Conservation (phyloP, 805 yeast genomes). For the Saccharomycopsis oosterbeekiorum region DNA sequence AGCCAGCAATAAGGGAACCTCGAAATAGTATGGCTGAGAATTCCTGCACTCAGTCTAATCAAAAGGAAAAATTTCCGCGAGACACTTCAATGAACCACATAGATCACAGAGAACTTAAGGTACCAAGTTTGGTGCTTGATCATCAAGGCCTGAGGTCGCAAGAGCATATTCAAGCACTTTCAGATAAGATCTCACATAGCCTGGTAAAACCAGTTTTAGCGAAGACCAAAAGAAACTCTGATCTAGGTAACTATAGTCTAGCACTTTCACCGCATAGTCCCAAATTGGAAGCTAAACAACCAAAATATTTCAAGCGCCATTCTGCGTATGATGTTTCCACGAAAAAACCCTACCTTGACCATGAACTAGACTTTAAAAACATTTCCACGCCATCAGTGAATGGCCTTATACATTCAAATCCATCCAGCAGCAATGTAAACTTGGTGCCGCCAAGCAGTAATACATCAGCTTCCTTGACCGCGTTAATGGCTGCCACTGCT, state of each 20-base stretch:
- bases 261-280: background rate
- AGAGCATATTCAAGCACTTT: background rate
- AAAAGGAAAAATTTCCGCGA: background rate
- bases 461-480: background rate
- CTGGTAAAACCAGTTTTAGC: background rate
- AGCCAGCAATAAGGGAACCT: background rate
- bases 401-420: background rate
- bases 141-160: background rate
- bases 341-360: background rate
- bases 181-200: background rate
- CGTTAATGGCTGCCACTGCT: background rate
- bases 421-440: background rate
- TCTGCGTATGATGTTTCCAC: background rate
- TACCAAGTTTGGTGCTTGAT: background rate
- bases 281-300: background rate
- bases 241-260: background rate
- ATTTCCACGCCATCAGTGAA: background rate
- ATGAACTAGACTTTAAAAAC: background rate
- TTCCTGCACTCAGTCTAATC: background rate
- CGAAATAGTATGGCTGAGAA: background rate
- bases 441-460: background rate
- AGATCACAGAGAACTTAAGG: background rate
- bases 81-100: background rate
- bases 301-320: background rate
- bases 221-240: background rate